Evolutionary conservation across 164 flowering plant species (phyloP).

Genomic region (Sextonia rubra): DNA sequence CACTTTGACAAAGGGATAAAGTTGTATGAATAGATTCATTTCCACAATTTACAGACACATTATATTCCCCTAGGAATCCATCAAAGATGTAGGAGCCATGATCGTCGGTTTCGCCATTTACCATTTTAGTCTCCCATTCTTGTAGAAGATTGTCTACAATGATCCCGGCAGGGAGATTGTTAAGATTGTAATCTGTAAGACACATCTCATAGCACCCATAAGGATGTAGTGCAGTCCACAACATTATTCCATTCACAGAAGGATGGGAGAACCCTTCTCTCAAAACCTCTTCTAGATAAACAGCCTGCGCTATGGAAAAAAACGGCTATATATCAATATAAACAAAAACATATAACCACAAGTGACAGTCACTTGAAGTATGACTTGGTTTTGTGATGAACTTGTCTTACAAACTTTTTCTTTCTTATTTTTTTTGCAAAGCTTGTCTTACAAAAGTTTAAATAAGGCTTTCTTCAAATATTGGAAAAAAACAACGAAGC

Average conservation of each 20-base stretch:
- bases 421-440: too few relatives aligned
- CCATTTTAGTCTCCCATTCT: slow-evolving; percentile 63
- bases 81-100: slow-evolving; percentile 65
- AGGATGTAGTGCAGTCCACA: slow-evolving; percentile 76
- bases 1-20: slow-evolving; percentile 47
- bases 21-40: slow-evolving; percentile 36
- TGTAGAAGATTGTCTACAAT: slow-evolving; percentile 67
- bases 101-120: slow-evolving; percentile 45
- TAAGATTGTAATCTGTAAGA: slow-evolving; percentile 59
- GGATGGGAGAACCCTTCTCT: slow-evolving; percentile 96
- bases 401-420: too few relatives aligned
- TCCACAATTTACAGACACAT: slow-evolving; percentile 34
- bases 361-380: background rate
- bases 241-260: slow-evolving; percentile 72
- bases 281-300: slow-evolving; percentile 66
- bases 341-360: background rate
- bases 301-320: slow-evolving; percentile 38
- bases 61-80: slow-evolving; percentile 82
- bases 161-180: slow-evolving; percentile 75
- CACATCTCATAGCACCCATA: slow-evolving; percentile 91
- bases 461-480: too few relatives aligned
- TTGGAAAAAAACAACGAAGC: too few relatives aligned
- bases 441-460: too few relatives aligned
- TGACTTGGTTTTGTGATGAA: too few relatives aligned
- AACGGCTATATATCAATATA: background rate